A percentile compares a stretch with the other conserved stretches of the same genome.
phyloP scores from a whole-genome alignment of 805 yeast genomes.

The Yarrowia yakushimensis region DNA sequence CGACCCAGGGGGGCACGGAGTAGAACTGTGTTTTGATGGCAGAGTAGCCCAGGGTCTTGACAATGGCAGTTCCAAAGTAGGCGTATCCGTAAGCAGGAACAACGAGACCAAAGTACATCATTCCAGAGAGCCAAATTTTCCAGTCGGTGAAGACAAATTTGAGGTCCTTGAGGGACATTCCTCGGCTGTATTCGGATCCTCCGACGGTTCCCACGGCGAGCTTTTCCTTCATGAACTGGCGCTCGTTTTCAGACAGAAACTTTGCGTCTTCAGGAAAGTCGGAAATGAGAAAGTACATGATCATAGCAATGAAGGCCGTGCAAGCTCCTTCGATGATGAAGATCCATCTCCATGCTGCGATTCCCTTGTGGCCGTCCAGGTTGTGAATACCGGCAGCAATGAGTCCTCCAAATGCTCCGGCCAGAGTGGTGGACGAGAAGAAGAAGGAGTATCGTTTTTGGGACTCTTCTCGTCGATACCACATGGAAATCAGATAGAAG shows the following conservation, averaged over 20 bases:
- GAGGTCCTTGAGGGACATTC: conserved; percentile 48
- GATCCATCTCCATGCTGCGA: conserved; percentile 54
- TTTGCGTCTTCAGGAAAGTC: conserved; percentile 71
- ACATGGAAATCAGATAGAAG: conserved; percentile 64
- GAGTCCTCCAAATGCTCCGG: conserved; percentile 76
- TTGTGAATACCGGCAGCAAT: conserved; percentile 60
- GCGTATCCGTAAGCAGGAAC: conserved; percentile 77
- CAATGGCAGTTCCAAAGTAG: conserved; percentile 66
- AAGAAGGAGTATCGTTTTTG: conserved; percentile 67
- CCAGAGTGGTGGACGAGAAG: conserved; percentile 65
- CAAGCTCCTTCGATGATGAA: conserved; percentile 50
- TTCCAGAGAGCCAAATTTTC: conserved; percentile 53
- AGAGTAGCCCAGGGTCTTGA: conserved; percentile 58
- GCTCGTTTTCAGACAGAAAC: conserved; percentile 51
- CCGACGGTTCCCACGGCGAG: conserved; percentile 51
- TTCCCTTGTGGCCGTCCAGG: conserved; percentile 46
- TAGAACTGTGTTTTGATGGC: conserved; percentile 72
- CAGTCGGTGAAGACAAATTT: conserved; percentile 55
- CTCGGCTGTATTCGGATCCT: conserved; percentile 49
- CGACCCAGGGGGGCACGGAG: conserved; percentile 83
- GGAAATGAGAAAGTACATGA: conserved; percentile 50
- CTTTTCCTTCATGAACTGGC: conserved; percentile 55
- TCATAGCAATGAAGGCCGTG: conserved; percentile 38
- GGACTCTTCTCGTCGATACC: conserved; percentile 61
- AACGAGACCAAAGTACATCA: conserved; percentile 61